Percentiles rank a stretch among this genome's conserved stretches.
Conservation (phyloP, 345 rosid species). For the Schrenkiella parvula region DNA sequence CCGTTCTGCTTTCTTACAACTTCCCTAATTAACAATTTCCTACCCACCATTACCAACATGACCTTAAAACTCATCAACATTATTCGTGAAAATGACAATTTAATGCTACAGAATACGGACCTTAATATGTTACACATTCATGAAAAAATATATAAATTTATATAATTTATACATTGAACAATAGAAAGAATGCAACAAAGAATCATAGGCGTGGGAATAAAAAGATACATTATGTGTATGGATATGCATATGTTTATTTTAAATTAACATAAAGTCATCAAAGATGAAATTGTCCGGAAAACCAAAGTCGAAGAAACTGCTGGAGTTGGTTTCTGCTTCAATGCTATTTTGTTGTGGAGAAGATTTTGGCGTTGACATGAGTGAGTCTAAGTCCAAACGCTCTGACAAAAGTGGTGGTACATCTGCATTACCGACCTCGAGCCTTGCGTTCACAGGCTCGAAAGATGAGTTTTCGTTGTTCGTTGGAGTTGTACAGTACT, state of each 20-base stretch:
- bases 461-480: conserved; percentile 2
- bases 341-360: conserved; percentile 46
- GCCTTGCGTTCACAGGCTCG: not conserved
- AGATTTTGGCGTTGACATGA: conserved; percentile 55
- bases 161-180: conserved; percentile 1
- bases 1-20: not conserved
- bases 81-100: not conserved
- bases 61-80: not conserved
- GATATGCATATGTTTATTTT: not conserved
- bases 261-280: conserved; percentile 57
- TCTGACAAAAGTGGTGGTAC: conserved; percentile 23
- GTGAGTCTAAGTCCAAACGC: conserved; percentile 47
- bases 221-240: not conserved
- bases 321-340: conserved; percentile 67
- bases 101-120: not conserved
- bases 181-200: conserved; percentile 25
- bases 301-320: conserved; percentile 67
- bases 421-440: not conserved
- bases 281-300: conserved; percentile 66
- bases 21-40: not conserved
- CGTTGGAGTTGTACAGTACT: conserved; percentile 16
- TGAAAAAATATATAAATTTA: not conserved
- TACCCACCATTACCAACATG: not conserved
- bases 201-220: not conserved
- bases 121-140: not conserved